phyloP scores from a whole-genome alignment of 1,284 basidiomycete genomes.

The Mycosarcoma maydis region DNA sequence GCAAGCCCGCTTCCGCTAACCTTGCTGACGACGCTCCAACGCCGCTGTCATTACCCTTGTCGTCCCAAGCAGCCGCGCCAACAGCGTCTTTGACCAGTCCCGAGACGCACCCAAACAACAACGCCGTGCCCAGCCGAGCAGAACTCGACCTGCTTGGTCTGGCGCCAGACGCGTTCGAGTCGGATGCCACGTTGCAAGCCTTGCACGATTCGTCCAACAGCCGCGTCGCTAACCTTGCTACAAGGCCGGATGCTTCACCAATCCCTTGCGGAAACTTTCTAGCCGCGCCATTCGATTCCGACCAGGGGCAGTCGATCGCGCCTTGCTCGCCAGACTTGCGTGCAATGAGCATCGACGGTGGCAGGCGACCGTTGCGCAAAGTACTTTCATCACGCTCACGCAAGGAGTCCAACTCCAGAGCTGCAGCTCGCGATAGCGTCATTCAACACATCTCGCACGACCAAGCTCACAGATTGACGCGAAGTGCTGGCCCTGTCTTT shows the following conservation, averaged over 20 bases:
- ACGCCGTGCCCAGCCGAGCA: too few species aligned
- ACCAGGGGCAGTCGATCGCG: too few species aligned
- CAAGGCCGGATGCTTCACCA: too few species aligned
- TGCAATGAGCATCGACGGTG: constrained; percentile 34
- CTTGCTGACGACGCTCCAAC: background rate
- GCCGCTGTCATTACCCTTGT: background rate
- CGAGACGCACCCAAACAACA: too few species aligned
- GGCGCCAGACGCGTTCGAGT: background rate
- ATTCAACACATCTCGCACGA: constrained; percentile 44
- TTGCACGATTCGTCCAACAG: background rate
- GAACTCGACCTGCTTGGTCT: background rate
- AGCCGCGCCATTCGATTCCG: too few species aligned
- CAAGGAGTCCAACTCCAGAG: too few species aligned
- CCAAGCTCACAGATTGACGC: constrained; percentile 27
- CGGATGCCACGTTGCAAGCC: background rate
- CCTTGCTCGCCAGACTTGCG: constrained; percentile 16
- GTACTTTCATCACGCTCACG: constrained; percentile 18
- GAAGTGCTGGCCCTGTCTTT: constrained; percentile 17
- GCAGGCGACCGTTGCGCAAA: constrained; percentile 22
- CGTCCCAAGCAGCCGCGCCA: too few species aligned
- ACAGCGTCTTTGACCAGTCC: too few species aligned
- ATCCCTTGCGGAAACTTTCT: too few species aligned
- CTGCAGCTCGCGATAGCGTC: constrained; percentile 25
- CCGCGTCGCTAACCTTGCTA: too few species aligned
- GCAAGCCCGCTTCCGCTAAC: too few species aligned